phyloP scores from a whole-genome alignment of 768 basidiomycete species.

The Glaciozyma antarctica region DNA sequence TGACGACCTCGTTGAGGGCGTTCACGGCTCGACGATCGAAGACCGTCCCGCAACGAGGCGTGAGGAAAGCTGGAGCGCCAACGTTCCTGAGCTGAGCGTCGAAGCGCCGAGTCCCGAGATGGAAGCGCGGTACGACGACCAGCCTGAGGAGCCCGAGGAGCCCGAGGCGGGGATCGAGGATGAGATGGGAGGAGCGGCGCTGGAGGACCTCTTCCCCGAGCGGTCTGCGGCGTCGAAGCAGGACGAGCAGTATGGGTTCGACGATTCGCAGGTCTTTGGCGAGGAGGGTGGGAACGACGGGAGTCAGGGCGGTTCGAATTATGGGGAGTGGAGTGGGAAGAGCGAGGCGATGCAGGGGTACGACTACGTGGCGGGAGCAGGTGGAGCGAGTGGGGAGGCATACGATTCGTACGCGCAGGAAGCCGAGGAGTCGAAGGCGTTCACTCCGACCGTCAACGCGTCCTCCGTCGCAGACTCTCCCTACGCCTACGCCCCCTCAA shows the following conservation, averaged over 20 bases:
- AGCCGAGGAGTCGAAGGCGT: too few relatives aligned
- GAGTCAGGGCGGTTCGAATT: slow-evolving; percentile 20
- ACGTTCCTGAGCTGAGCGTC: slow-evolving; percentile 15
- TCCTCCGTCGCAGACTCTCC: background rate
- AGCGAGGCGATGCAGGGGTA: slow-evolving; percentile 11
- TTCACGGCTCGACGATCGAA: too few relatives aligned
- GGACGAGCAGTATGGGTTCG: background rate
- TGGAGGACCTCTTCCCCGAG: slow-evolving; percentile 7
- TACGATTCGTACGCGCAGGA: slow-evolving; percentile 13
- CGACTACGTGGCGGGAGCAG: slow-evolving; percentile 18
- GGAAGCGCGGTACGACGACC: background rate
- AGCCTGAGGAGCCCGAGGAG: slow-evolving; percentile 6
- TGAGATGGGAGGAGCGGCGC: background rate
- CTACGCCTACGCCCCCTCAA: background rate
- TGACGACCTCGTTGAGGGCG: background rate
- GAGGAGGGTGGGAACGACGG: background rate
- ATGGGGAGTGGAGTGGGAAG: slow-evolving; percentile 28
- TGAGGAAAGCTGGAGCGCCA: background rate
- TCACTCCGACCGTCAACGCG: background rate
- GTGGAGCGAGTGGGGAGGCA: background rate
- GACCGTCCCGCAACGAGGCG: too few relatives aligned
- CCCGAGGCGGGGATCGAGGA: slow-evolving; percentile 4
- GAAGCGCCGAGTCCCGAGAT: slow-evolving; percentile 13
- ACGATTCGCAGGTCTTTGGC: background rate
- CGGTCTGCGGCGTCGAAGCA: slow-evolving; percentile 3